A percentile compares a stretch with the other conserved stretches of the same genome.
phyloP scores from a whole-genome alignment of 768 basidiomycete species.

The Leccinum longicurvipes region DNA sequence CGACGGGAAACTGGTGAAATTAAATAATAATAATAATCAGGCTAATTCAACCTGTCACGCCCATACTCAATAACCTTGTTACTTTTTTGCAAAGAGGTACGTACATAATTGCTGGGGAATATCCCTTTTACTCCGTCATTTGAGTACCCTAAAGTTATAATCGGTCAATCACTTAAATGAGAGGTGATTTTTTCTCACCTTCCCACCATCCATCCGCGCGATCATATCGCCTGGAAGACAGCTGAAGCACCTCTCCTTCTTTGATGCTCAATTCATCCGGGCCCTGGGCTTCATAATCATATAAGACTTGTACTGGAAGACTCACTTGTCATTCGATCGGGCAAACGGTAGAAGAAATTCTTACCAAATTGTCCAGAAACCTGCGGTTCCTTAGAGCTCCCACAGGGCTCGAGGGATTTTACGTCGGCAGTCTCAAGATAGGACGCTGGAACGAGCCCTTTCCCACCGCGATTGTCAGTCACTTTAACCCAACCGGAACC shows the following conservation, averaged over 20 bases:
- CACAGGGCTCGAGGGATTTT: slow-evolving; percentile 13
- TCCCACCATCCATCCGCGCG: slow-evolving; percentile 87
- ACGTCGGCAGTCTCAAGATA: slow-evolving; percentile 52
- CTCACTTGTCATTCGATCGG: slow-evolving; percentile 3
- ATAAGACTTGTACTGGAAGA: slow-evolving; percentile 70
- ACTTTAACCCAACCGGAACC: slow-evolving; percentile 89
- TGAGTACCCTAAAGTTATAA: slow-evolving; percentile 51
- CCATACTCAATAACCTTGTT: slow-evolving; percentile 22
- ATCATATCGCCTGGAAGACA: slow-evolving; percentile 58
- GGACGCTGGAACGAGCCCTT: slow-evolving; percentile 82
- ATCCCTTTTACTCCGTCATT: slow-evolving; percentile 65
- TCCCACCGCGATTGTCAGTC: slow-evolving; percentile 48
- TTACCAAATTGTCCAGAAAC: slow-evolving; percentile 51
- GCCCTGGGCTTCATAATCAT: slow-evolving; percentile 72
- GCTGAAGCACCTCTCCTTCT: slow-evolving; percentile 60
- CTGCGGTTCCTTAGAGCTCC: slow-evolving; percentile 22
- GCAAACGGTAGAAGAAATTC: slow-evolving; percentile 16
- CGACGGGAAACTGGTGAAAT: background rate
- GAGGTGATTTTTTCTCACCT: slow-evolving; percentile 44
- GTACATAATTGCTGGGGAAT: slow-evolving; percentile 86
- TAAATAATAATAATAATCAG: slow-evolving; percentile 26
- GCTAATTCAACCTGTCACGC: slow-evolving; percentile 46
- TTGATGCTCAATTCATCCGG: slow-evolving; percentile 62
- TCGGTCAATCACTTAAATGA: slow-evolving; percentile 24
- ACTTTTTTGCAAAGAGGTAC: slow-evolving; percentile 30